Conservation (phyloP, 2,329 filamentous ascomycete genomes). For the Botrytis byssoidea region DNA sequence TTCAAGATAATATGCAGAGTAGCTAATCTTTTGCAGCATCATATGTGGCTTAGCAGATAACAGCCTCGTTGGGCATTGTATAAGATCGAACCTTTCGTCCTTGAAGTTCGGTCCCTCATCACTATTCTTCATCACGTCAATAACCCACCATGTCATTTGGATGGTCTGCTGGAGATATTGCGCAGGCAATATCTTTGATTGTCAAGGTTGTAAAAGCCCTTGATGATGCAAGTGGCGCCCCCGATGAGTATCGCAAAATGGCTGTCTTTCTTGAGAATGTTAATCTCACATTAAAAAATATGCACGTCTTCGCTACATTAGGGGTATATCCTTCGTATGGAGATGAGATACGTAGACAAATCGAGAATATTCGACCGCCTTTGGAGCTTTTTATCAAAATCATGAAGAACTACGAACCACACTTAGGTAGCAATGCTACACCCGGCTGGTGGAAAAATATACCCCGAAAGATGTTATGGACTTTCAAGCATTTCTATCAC, state of each 20-base stretch:
- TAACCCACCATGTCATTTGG: constrained; percentile 21
- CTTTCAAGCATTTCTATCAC: background rate
- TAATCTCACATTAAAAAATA: background rate
- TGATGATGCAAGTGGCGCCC: constrained; percentile 10
- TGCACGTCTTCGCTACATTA: background rate
- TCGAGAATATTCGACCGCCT: background rate
- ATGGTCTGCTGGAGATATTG: constrained; percentile 24
- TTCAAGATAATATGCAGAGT: background rate
- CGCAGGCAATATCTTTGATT: constrained; percentile 16
- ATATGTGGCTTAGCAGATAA: background rate
- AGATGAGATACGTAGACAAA: background rate
- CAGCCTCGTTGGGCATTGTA: background rate
- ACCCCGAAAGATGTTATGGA: background rate
- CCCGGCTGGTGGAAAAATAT: background rate
- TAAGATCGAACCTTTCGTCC: background rate
- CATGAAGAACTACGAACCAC: background rate
- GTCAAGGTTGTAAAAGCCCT: constrained; percentile 19
- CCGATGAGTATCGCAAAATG: background rate
- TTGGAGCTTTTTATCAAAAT: background rate
- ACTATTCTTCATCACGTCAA: background rate
- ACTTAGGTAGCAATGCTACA: background rate
- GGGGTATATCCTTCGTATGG: background rate
- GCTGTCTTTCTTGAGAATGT: constrained; percentile 1
- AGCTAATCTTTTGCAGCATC: background rate
- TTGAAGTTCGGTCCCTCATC: background rate